Conservation (phyloP, 1,284 basidiomycete genomes). For the Irpex lacteus region DNA sequence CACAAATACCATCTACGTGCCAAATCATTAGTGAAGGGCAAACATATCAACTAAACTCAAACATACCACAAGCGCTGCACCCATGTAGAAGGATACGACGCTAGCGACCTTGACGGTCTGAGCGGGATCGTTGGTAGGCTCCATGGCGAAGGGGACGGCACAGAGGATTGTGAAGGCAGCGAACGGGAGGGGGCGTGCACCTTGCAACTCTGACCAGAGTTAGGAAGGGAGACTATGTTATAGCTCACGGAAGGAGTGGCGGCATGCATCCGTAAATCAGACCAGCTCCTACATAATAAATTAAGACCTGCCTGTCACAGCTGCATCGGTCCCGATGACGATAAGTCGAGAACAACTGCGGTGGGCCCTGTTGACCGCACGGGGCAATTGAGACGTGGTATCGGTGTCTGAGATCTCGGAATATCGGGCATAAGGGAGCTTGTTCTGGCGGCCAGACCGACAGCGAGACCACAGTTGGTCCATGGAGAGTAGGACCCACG, state of each 20-base stretch:
- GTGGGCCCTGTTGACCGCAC: background rate
- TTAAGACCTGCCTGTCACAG: background rate
- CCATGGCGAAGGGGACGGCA: conserved; percentile 21
- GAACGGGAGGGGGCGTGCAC: background rate
- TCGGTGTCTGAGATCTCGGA: background rate
- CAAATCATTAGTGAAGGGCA: background rate
- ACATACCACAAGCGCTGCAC: conserved; percentile 66
- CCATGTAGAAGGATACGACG: conserved; percentile 80
- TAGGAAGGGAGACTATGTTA: background rate
- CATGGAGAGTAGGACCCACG: background rate
- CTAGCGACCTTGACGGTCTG: conserved; percentile 51
- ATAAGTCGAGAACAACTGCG: background rate
- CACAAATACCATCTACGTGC: conserved; percentile 63
- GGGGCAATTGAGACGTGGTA: background rate
- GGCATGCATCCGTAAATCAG: background rate
- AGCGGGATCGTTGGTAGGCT: conserved; percentile 23
- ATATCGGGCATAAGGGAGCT: background rate
- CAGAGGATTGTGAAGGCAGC: background rate
- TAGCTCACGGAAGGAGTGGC: background rate
- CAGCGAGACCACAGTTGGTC: background rate
- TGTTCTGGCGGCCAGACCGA: background rate
- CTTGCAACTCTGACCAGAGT: background rate
- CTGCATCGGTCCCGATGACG: background rate
- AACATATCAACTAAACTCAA: background rate
- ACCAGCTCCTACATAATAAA: background rate